phyloP scores from a whole-genome alignment of 805 yeast genomes.

The Candida tallmaniae region DNA sequence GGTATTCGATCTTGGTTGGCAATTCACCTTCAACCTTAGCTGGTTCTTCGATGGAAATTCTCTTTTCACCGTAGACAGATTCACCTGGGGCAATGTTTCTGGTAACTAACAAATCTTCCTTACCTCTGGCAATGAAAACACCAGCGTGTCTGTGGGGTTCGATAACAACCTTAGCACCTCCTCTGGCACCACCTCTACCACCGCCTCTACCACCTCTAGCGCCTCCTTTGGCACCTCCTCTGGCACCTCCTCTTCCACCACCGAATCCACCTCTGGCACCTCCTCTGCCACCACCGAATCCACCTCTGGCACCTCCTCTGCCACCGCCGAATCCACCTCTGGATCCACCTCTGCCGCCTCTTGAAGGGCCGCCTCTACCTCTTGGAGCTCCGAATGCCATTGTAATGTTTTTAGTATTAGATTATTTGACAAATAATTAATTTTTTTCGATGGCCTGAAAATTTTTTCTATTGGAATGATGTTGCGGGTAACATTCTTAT shows the following conservation, averaged over 20 bases:
- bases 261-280: conserved; percentile 26
- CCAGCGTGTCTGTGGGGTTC: conserved; percentile 99
- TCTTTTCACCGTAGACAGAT: conserved; percentile 97
- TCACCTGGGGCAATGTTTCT: conserved; percentile 98
- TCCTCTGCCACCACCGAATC: conserved; percentile 55
- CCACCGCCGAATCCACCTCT: conserved; percentile 44
- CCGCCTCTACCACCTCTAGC: conserved; percentile 63
- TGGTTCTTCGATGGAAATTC: conserved; percentile 91
- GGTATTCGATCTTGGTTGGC: conserved; percentile 93
- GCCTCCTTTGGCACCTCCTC: conserved; percentile 44
- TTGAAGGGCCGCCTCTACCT: conserved; percentile 47
- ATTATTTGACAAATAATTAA: not conserved
- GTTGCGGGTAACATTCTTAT: conserved; percentile 1
- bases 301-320: conserved; percentile 50
- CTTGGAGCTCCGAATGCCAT: conserved; percentile 78
- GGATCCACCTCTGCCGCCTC: conserved; percentile 56
- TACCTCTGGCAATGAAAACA: conserved; percentile 99
- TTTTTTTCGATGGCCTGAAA: conserved; percentile 3
- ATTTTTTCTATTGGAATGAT: not conserved
- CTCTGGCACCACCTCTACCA: conserved; percentile 76
- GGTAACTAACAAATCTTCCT: conserved; percentile 96
- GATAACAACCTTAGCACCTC: conserved; percentile 93
- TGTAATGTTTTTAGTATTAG: conserved; percentile 10
- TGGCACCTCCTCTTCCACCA: conserved; percentile 29
- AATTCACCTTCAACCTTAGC: conserved; percentile 82